Evolutionary conservation across 1,139 yeast species (phyloP), one percentile per base, ranked within the genome.

Genomic region (Waltiozyma sp.): DNA sequence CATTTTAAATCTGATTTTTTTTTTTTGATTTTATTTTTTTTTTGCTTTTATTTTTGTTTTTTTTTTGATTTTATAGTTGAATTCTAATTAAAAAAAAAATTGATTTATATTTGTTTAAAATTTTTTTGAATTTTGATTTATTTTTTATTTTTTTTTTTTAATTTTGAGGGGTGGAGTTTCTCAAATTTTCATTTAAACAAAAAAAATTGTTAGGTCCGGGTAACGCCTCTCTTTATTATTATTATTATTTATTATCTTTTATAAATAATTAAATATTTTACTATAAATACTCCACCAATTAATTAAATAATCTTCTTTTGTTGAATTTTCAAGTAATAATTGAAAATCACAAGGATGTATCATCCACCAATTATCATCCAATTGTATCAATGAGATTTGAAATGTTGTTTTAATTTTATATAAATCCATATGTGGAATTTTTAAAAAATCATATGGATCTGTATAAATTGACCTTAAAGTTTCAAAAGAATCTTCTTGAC

Each of bases 281-380:
- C 19, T 15, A 28, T 43, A 45, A 6, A 45, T 14, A 2, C 44
- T 41, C 18, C 39, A 16, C 47, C 47, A 45, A 28, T 45, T 45
- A 15, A 33, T n/a, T 3, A 45, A 19, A 16, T 43, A 45, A 1
- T 41, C 39, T 11, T 26, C 36, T 4, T 19, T 10, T 7, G 38
- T 35, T 1, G 47, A 45, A 41, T 45, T 45, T n/a, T 39, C 43
- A 2, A 45, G 44, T 4, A 43, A 13, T 14, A 37, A 39, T 1
- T 33, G 2, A 4, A 45, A 36, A 14, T 45, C 47, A 34, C 47
- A 45, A 9, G 47, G 45, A 19, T 45, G 47, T 2, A 43, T 34
- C 28, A 43, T 41, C 45, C 45, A 45, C 47, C 47, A 45, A 21
- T 44, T 44, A 8, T 16, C 6, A 4, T 19, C 19, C 2, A 21